Evolutionary conservation across 2,329 filamentous ascomycete genomes (phyloP), one percentile per base, ranked within the genome.

Genomic region (Aspergillus piperis): DNA sequence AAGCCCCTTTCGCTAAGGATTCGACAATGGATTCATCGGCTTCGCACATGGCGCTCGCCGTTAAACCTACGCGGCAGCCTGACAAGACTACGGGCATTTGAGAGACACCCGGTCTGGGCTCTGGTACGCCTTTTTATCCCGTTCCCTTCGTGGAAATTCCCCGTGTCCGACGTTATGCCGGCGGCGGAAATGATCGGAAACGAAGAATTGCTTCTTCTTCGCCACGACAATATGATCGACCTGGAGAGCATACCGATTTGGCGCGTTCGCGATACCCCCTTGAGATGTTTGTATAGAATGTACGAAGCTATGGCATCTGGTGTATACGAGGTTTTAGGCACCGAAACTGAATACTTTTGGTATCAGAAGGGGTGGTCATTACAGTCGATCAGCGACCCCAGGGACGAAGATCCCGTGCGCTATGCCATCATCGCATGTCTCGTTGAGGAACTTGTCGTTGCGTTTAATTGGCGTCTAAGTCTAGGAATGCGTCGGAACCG

Each of bases 81-180:
- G 36, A 58, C 53, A 10, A 67, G 69, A 36, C 64, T 71, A 8
- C 59, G 42, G 3, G 59, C 66, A 42, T 60, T 66, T 30, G 58
- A 70, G 42, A 58, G 65, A 42, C 53, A 64, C 21, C 68, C 69
- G 8, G 49, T 66, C 3, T 60, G 66, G 5, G 48, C 62, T 2
- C 60, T 73, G 3, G 36, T 72, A 8, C 62, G 63, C 19, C 23
- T 72, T 49, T 65, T 69, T 21, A 59, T 68, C 8, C 68, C 69
- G 7, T 67, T 63, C 21, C 70, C 68, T 13, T 60, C 63, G 38
- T 71, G 68, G 68, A 60, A 58, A n/a, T 68, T 71, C 13, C 58
- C 59, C 5, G 54, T 73, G 3, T 67, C 71, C 2, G 66, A 58
- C 0, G 62, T 62, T n/a, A 54, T 66, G 5, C 50, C 69, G 36